A percentile compares a stretch with the other conserved stretches of the same genome.
These are phyloP conservation scores for Sporothrix dimorphospora DNA, from an alignment of 2,329 filamentous ascomycete genomes.

Conservation along the genomic window DNA sequence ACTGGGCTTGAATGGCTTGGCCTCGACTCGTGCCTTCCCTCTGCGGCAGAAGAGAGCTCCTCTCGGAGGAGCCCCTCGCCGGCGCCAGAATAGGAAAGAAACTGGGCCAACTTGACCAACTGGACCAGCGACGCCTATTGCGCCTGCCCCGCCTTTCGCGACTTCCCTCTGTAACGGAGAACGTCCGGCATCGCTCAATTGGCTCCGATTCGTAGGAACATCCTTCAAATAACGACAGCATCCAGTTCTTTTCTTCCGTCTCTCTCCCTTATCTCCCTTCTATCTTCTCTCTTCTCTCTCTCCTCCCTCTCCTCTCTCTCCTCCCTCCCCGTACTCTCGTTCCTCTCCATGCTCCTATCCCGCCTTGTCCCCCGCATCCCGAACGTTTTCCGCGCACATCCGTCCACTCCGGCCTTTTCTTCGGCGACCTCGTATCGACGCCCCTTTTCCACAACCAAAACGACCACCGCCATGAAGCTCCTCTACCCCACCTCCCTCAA, in stretches of 20 bases:
- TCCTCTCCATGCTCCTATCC: slow-evolving; percentile 20
- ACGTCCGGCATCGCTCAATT: slow-evolving; percentile 15
- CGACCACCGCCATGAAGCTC: slow-evolving; percentile 34
- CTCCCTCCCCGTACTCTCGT: background rate
- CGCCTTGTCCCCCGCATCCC: slow-evolving; percentile 3
- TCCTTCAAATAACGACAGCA: slow-evolving; percentile 4
- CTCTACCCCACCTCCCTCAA: slow-evolving; percentile 38
- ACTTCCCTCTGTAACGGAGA: background rate
- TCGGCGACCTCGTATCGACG: background rate
- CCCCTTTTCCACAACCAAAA: background rate
- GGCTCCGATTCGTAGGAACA: slow-evolving; percentile 1
- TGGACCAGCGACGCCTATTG: background rate
- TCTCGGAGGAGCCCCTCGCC: background rate
- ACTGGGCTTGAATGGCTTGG: background rate
- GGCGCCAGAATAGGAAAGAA: slow-evolving; percentile 7
- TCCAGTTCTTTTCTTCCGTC: background rate
- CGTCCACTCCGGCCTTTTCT: background rate
- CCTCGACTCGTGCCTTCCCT: slow-evolving; percentile 12
- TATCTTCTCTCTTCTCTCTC: background rate
- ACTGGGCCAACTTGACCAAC: background rate
- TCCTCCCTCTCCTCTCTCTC: background rate
- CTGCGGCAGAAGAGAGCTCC: background rate
- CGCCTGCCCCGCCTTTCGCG: slow-evolving; percentile 23
- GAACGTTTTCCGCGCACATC: background rate
- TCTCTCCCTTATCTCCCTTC: background rate